Evolutionary conservation across 345 rosid genomes (phyloP).

Genomic region (Populus alba): DNA sequence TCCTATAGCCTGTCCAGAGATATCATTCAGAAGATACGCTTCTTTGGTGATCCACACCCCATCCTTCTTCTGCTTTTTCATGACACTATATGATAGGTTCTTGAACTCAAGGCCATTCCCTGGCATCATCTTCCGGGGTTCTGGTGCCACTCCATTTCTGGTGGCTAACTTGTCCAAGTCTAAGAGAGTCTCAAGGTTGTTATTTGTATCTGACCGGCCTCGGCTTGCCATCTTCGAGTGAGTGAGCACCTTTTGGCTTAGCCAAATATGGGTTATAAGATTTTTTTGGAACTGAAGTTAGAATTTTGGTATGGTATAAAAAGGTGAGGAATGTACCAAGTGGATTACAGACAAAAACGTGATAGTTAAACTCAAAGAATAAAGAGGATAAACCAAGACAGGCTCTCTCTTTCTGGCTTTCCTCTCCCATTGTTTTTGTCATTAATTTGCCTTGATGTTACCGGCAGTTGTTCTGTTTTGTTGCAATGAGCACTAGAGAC

Average conservation of each 20-base stretch:
- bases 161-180: conserved; percentile 37
- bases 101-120: conserved; percentile 59
- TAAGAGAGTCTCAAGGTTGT: conserved; percentile 47
- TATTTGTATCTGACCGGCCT: conserved; percentile 10
- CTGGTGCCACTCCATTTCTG: background rate
- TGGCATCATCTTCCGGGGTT: conserved; percentile 28
- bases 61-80: conserved; percentile 57
- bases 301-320: background rate
- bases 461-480: background rate
- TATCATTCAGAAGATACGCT: conserved; percentile 59
- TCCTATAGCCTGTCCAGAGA: conserved; percentile 67
- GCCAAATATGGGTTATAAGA: conserved; percentile 1
- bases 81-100: conserved; percentile 54
- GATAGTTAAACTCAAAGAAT: conserved; percentile 12
- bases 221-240: conserved; percentile 20
- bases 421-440: conserved; percentile 19
- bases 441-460: conserved; percentile 24
- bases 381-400: background rate
- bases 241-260: background rate
- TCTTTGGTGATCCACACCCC: conserved; percentile 51
- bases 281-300: background rate
- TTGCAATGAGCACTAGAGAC: background rate
- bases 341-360: background rate
- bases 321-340: background rate
- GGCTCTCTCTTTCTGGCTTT: background rate